Evolutionary conservation across 2,329 filamentous ascomycete genomes (phyloP), one percentile per base, ranked within the genome.

Genomic region (Plenodomus biglobosus): DNA sequence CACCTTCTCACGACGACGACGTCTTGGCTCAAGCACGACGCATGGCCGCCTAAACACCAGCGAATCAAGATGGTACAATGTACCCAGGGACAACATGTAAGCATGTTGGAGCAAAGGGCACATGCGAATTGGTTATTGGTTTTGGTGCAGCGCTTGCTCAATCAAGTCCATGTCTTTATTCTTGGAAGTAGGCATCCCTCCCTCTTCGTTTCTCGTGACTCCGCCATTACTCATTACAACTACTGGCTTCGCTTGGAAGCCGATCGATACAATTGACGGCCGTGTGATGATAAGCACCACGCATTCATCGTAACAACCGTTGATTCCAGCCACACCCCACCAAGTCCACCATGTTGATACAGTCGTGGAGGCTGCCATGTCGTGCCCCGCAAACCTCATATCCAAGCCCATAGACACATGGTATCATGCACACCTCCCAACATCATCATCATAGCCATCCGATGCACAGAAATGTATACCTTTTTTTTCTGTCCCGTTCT

Each of bases 141-240:
- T n/a, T n/a, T n/a, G n/a, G n/a, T n/a, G n/a, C n/a, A n/a, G n/a
- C n/a, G n/a, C n/a, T n/a, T n/a, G n/a, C n/a, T n/a, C n/a, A n/a
- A n/a, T n/a, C n/a, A n/a, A n/a, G n/a, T n/a, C n/a, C n/a, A n/a
- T n/a, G n/a, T n/a, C n/a, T n/a, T n/a, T n/a, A n/a, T n/a, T n/a
- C n/a, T n/a, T n/a, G n/a, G n/a, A n/a, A n/a, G n/a, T n/a, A n/a
- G n/a, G n/a, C n/a, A n/a, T n/a, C n/a, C n/a, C n/a, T 15, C 24
- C 24, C 8, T 32, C 30, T 8, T 27, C 21, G 21, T 37, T 34
- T 18, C 39, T 32, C 10, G 19, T 7, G 24, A 32, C 24, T 41
- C 51, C 48, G 42, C 48, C 48, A 52, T 55, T 55, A 55, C 49
- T 50, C 46, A 55, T 55, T 52, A 55, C 46, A 44, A 24, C 20